Conservation (phyloP, 495 filamentous ascomycete genomes). For the Penicillium argentinense region DNA sequence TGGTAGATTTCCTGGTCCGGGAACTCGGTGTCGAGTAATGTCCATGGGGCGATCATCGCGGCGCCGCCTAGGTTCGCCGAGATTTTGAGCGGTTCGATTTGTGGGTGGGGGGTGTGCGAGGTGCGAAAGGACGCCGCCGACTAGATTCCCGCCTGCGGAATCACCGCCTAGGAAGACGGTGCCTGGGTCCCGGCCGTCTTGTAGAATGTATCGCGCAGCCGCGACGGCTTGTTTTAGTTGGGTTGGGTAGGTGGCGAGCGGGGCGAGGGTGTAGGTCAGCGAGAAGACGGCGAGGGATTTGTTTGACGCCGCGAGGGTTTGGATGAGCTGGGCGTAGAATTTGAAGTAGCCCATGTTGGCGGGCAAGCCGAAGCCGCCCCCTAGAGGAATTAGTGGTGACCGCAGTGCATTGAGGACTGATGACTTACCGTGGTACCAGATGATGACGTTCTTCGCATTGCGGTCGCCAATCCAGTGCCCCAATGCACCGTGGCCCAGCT, state of each 20-base stretch:
- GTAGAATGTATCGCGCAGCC: slow-evolving; percentile 52
- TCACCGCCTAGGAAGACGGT: slow-evolving; percentile 60
- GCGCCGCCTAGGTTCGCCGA: slow-evolving; percentile 41
- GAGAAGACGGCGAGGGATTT: slow-evolving; percentile 51
- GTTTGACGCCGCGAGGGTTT: slow-evolving; percentile 27
- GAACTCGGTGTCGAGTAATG: slow-evolving; percentile 43
- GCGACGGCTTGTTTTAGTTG: slow-evolving; percentile 59
- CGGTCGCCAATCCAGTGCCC: slow-evolving; percentile 61
- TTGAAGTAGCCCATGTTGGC: slow-evolving; percentile 50
- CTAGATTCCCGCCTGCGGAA: slow-evolving; percentile 65
- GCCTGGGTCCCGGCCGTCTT: slow-evolving; percentile 37
- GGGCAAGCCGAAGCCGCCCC: slow-evolving; percentile 60
- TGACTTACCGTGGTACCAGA: slow-evolving; percentile 59
- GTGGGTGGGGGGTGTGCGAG: slow-evolving; percentile 59
- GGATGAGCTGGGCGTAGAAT: slow-evolving; percentile 50
- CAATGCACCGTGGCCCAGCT: slow-evolving; percentile 50
- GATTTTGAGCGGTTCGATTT: slow-evolving; percentile 33
- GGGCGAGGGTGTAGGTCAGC: slow-evolving; percentile 60
- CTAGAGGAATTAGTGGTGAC: slow-evolving; percentile 21
- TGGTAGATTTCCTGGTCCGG: slow-evolving; percentile 44
- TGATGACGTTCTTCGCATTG: slow-evolving; percentile 52
- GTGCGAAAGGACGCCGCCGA: slow-evolving; percentile 58
- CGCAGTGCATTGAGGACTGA: background rate
- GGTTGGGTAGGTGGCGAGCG: slow-evolving; percentile 55
- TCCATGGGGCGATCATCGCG: slow-evolving; percentile 60